These are phyloP conservation scores for bread wheat (Triticum aestivum) DNA, from an alignment of 176 grass and related monocot genomes.

Conservation along the genomic window DNA sequence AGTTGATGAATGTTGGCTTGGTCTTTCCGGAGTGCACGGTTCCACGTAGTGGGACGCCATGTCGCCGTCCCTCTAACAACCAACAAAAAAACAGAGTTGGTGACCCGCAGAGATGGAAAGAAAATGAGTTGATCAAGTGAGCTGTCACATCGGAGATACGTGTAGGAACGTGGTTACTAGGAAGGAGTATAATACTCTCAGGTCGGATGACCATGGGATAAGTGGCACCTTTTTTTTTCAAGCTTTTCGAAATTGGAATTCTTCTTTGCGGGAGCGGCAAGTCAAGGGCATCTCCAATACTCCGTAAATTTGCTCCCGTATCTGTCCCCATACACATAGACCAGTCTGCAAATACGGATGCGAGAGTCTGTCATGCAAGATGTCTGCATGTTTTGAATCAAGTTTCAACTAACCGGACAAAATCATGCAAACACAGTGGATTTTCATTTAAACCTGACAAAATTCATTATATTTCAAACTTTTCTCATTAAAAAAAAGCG, in stretches of 20 bases:
- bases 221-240: neutral
- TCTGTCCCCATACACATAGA: no score
- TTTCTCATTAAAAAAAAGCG: no score
- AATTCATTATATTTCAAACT: no score
- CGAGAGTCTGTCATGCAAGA: no score
- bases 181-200: no score
- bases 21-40: neutral
- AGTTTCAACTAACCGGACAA: no score
- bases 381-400: no score
- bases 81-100: neutral
- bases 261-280: neutral
- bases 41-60: neutral
- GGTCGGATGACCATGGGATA: neutral
- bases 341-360: no score
- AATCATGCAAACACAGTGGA: no score
- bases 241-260: neutral
- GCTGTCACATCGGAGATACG: neutral
- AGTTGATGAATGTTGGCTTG: neutral
- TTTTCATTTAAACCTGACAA: no score
- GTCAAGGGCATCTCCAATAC: no score
- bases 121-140: neutral
- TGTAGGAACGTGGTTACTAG: neutral
- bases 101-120: neutral
- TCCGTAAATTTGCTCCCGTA: no score
- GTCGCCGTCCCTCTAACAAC: neutral